phyloP scores from a whole-genome alignment of 176 grass and related monocot species.

The Paspalum notatum region DNA sequence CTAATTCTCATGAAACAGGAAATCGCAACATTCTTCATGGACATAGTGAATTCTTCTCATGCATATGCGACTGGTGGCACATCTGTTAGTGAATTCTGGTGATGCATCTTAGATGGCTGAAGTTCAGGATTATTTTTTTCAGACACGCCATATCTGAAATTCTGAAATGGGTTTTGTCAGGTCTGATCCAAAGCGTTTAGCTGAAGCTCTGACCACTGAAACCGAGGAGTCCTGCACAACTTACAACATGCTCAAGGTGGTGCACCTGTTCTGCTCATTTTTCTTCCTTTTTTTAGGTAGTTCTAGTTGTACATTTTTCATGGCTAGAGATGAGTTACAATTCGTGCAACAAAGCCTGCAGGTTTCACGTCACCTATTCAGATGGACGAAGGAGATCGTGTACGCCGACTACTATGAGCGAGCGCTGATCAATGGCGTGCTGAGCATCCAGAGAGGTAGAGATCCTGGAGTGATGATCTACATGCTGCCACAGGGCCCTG shows the following conservation, averaged over 20 bases:
- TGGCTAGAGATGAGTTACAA: not conserved
- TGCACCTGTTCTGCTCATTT: not conserved
- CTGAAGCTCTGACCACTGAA: conserved; percentile 65
- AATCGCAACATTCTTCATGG: conserved; percentile 82
- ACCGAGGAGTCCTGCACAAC: conserved; percentile 93
- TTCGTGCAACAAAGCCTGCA: conserved; percentile 28
- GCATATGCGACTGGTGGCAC: conserved; percentile 89
- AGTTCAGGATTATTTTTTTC: not conserved
- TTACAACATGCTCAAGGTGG: conserved; percentile 98
- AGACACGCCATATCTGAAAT: conserved; percentile 5
- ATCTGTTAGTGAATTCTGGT: conserved; percentile 95
- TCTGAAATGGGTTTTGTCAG: conserved; percentile 42
- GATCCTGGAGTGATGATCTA: conserved; percentile 98
- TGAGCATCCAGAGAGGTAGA: conserved; percentile 92
- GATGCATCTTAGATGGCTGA: not conserved
- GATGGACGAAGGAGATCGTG: conserved; percentile 85
- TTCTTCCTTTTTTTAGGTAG: too few relatives aligned
- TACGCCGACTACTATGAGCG: conserved; percentile 93
- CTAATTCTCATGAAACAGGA: conserved; percentile 51
- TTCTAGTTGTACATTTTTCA: not conserved
- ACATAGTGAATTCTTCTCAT: conserved; percentile 89
- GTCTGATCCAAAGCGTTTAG: conserved; percentile 78
- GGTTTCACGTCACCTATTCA: conserved; percentile 89
- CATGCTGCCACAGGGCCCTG: conserved; percentile 90
- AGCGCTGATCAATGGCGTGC: conserved; percentile 81